Base-by-base conservation (phyloP, 2,329 filamentous ascomycete species). In the Neonectria neomacrospora region DNA sequence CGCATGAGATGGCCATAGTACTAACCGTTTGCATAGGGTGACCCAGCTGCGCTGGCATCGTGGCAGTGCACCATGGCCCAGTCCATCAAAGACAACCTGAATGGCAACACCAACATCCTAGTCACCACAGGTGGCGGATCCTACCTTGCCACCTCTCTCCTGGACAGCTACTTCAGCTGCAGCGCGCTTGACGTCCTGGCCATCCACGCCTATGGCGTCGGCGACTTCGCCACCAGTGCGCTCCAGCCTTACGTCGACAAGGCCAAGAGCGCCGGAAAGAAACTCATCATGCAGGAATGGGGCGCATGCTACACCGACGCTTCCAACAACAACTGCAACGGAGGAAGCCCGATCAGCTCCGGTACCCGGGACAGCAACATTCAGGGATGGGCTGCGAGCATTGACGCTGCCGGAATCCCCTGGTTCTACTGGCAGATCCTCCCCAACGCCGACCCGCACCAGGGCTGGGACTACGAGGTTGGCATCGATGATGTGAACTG, bases 361-460 rank as follows among this genome's bases (percentile, higher is more conserved):
- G 53, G 32, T 2, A 67, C 67, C 3, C 63, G 74, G 10, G 72
- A 76, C 30, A 26, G 34, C 18, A 75, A 75, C 28, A 76, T 77
- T 34, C 63, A 62, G 45, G 61, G 54, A 1, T 77, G 72, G 71
- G 75, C 74, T 3, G 63, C 58, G 4, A 61, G 53, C 14, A 75
- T 78, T n/a, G 66, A 67, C 22, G 64, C 65, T 5, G 70, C 72
- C 14, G 76, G 74, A 7, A 73, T 77, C 30, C 76, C 74, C 1
- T 76, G 71, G 74, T 70, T 76, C 39, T 77, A 78, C 57, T 77
- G 74, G 76, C 74, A 77, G 69, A 75, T 77, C 32, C 52, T 78
- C 1, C 75, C 74, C 0, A 78, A 77, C 48, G 57, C 42, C 9
- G 74, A 76, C 34, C 74, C 75, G 2, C 74, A 76, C 16, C 20